Evolutionary conservation across 2,329 filamentous ascomycete species (phyloP).

Genomic region (Colletotrichum navitas): DNA sequence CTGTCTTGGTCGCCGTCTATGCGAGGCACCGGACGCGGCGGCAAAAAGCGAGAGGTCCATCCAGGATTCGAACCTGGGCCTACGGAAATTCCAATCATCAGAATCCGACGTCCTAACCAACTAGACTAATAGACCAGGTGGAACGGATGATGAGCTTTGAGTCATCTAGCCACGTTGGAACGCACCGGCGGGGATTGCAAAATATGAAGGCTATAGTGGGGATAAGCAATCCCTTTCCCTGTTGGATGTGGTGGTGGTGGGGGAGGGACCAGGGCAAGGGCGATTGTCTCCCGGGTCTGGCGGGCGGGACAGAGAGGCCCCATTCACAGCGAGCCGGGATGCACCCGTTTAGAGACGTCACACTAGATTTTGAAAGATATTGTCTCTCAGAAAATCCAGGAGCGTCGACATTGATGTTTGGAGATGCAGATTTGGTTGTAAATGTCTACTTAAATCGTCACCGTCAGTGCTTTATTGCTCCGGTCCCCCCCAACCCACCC

Average conservation of each 20-base stretch:
- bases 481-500: neutral
- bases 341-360: neutral
- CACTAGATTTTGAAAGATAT: too few relatives aligned
- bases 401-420: too few relatives aligned
- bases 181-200: neutral
- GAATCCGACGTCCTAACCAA: conserved; percentile 43
- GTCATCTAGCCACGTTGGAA: neutral
- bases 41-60: conserved; percentile 36
- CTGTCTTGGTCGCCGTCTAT: too few relatives aligned
- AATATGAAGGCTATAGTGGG: conserved; percentile 3
- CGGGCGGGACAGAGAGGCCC: neutral
- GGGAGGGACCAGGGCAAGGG: neutral
- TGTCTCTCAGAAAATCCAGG: neutral
- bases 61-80: conserved; percentile 42
- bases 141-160: neutral
- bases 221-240: conserved; percentile 15
- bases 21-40: too few relatives aligned
- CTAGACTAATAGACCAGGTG: conserved; percentile 39
- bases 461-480: conserved; percentile 21
- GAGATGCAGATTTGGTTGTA: conserved; percentile 11
- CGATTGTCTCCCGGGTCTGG: neutral
- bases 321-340: neutral
- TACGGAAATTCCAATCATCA: conserved; percentile 33
- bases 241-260: conserved; percentile 7
- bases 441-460: conserved; percentile 31